Base-by-base conservation (phyloP, 768 basidiomycete species). In the Crepidotus variabilis region DNA sequence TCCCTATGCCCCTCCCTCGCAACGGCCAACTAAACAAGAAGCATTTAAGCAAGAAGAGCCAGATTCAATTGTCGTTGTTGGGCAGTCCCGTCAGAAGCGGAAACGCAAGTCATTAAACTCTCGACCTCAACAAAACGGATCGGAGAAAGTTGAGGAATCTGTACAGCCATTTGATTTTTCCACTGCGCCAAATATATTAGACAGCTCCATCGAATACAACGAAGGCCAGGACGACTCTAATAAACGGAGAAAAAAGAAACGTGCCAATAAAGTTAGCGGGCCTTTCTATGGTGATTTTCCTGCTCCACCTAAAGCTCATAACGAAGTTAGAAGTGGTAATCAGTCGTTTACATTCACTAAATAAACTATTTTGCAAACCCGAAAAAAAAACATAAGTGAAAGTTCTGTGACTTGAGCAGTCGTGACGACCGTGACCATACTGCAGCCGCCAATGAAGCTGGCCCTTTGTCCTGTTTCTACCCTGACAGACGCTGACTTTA, bases 1-100 rank as follows among this genome's bases (percentile, higher is more conserved):
- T 6, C 85, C 92, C 0, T 95, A 86, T 60, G 77, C 95, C 8
- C 92, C 92, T 48, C 78, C 83, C 1, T 70, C 81, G 0, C 78
- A 85, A 63, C 82, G 92, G 18, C 58, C 62, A 51, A 69, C 65
- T 2, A 67, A 68, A 47, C 60, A 63, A 35, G 45, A 64, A 28
- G 61, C 56, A 50, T 24, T 11, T 11, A 43, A 16, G 5, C 67
- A 67, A 18, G 83, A 86, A 47, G 90, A 90, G 67, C 73, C 82
- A 50, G 90, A 90, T 64, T 75, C 82, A 1, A 85, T 93, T 52
- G 82, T 92, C 6, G 78, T 88, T 13, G 88, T 91, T 16, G 89
- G 89, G 6, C 84, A 87, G 64, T 66, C 74, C 18, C 74, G 78
- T 52, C 75, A 79, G 66, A 85, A 84, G 73, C 88, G 88, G 66